Evolutionary conservation across 257 asterid species (phyloP).

Genomic region (Ophiorrhiza pumila): DNA sequence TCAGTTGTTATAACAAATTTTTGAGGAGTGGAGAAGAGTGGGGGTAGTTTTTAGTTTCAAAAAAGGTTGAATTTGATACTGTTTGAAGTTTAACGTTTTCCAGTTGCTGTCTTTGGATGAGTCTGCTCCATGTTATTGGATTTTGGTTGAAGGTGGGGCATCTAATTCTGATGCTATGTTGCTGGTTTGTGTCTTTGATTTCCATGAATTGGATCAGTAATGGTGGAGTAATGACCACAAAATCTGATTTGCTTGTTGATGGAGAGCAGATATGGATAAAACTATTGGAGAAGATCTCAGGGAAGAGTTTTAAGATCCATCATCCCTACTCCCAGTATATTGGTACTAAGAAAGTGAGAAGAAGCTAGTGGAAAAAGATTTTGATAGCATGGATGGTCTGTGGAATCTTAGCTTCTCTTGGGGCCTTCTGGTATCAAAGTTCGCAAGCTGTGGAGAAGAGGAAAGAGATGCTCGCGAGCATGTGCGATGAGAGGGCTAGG

Average conservation of each 20-base stretch:
- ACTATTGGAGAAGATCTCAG: slow-evolving; percentile 55
- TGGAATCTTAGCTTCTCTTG: slow-evolving; percentile 37
- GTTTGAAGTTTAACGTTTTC: slow-evolving; percentile 18
- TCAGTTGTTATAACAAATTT: too few species aligned
- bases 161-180: slow-evolving; percentile 62
- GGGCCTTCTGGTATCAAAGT: slow-evolving; percentile 51
- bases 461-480: slow-evolving; percentile 79
- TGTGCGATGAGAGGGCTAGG: slow-evolving; percentile 98
- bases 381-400: slow-evolving; percentile 46
- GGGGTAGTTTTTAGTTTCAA: slow-evolving; percentile 4
- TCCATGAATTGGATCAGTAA: slow-evolving; percentile 67
- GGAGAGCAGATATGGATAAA: slow-evolving; percentile 60
- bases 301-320: slow-evolving; percentile 47
- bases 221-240: slow-evolving; percentile 65
- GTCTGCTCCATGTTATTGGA: slow-evolving; percentile 66
- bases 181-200: slow-evolving; percentile 64
- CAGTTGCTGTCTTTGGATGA: slow-evolving; percentile 51
- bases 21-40: slow-evolving; percentile 5
- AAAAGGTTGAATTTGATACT: slow-evolving; percentile 17
- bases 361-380: slow-evolving; percentile 60
- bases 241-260: slow-evolving; percentile 48
- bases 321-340: slow-evolving; percentile 52
- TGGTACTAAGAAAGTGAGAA: slow-evolving; percentile 47
- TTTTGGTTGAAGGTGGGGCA: slow-evolving; percentile 84
- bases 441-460: slow-evolving; percentile 65